Percentiles rank a stretch among this genome's conserved stretches.
These are phyloP conservation scores for Glonium stellatum DNA, from an alignment of 495 filamentous ascomycete genomes.

Conservation along the genomic window DNA sequence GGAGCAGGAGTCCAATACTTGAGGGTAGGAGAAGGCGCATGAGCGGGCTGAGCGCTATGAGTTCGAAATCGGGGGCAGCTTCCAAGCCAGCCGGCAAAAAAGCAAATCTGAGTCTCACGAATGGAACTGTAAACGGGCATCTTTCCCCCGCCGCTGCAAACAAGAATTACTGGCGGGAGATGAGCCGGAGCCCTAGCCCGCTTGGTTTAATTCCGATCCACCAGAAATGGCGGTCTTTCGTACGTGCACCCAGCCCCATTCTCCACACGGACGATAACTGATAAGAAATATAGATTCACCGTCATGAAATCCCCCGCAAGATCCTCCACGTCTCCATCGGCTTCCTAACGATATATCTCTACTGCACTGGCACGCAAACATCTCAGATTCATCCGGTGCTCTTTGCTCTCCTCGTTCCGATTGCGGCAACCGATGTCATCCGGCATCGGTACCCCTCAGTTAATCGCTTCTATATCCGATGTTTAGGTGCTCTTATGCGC, in stretches of 20 bases:
- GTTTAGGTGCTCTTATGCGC: constrained; percentile 85
- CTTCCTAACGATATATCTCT: constrained; percentile 80
- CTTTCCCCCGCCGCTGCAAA: constrained; percentile 55
- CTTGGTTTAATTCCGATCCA: constrained; percentile 95
- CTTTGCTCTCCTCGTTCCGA: constrained; percentile 76
- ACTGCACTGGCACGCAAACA: constrained; percentile 67
- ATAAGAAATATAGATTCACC: constrained; percentile 46
- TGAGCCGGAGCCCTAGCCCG: constrained; percentile 83
- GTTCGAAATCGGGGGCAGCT: constrained; percentile 16
- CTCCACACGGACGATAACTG: neutral
- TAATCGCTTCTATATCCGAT: constrained; percentile 80
- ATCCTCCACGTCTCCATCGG: constrained; percentile 87
- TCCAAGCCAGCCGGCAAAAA: constrained; percentile 15
- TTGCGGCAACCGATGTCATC: constrained; percentile 71
- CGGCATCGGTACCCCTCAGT: constrained; percentile 73
- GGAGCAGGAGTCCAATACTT: constrained; percentile 32
- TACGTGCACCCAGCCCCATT: constrained; percentile 31
- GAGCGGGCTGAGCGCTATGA: constrained; percentile 25
- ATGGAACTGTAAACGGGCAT: constrained; percentile 54
- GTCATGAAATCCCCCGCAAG: constrained; percentile 72
- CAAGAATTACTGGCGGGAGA: constrained; percentile 61
- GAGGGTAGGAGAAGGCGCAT: constrained; percentile 27
- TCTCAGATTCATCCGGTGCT: constrained; percentile 72
- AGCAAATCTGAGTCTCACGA: constrained; percentile 16
- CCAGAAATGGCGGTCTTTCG: constrained; percentile 60